These are phyloP conservation scores for Centrapalus pauciflorus DNA, from an alignment of 129 eudicot species.

Conservation along the genomic window DNA sequence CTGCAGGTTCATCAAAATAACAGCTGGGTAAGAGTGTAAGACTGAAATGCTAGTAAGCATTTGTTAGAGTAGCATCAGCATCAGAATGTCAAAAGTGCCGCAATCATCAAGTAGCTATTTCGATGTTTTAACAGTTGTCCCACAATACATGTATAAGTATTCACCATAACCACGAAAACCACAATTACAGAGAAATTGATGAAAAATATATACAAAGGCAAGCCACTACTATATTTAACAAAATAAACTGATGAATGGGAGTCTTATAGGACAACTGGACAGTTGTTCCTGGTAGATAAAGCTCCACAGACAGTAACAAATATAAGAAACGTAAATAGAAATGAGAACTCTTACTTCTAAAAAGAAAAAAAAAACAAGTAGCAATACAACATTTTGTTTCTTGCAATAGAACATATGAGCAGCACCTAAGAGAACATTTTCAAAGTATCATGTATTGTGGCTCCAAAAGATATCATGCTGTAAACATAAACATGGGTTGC, in stretches of 20 bases:
- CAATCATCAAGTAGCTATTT: not conserved
- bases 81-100: not conserved
- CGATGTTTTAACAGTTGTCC: not conserved
- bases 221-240: not conserved
- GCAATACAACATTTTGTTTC: not conserved
- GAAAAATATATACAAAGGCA: not conserved
- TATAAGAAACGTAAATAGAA: not conserved
- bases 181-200: not conserved
- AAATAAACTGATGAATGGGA: not conserved
- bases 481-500: not conserved
- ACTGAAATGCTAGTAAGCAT: not conserved
- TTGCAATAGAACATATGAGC: not conserved
- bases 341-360: not conserved
- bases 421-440: not conserved
- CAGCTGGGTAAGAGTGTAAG: not conserved
- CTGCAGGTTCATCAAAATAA: conserved; percentile 28
- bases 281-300: not conserved
- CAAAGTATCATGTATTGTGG: not conserved
- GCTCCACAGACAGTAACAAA: not conserved
- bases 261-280: not conserved
- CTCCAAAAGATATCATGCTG: not conserved
- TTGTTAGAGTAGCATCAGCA: not conserved
- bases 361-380: not conserved
- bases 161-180: not conserved
- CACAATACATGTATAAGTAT: not conserved